These are phyloP conservation scores for Candida tammaniensis DNA, from an alignment of 805 yeast genomes.

Conservation along the genomic window DNA sequence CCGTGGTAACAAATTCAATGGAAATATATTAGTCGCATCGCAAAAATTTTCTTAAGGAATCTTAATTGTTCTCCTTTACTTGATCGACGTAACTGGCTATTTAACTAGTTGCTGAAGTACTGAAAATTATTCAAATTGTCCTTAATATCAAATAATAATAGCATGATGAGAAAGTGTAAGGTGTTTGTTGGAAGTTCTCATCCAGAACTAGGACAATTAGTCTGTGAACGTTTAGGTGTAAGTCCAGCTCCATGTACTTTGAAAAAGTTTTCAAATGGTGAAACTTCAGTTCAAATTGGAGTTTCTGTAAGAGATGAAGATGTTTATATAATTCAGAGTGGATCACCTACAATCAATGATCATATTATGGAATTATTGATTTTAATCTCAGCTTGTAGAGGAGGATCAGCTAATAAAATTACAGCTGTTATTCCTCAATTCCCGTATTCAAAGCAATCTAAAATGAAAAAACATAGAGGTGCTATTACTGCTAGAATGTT, in stretches of 20 bases:
- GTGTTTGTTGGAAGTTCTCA: conserved; percentile 96
- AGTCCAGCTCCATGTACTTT: conserved; percentile 91
- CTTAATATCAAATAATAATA: conserved; percentile 2
- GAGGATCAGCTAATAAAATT: conserved; percentile 97
- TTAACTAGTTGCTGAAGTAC: too few relatives aligned
- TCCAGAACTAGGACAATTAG: conserved; percentile 87
- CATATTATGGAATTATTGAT: conserved; percentile 95
- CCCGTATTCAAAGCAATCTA: conserved; percentile 95
- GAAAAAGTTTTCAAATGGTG: conserved; percentile 94
- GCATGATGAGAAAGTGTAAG: conserved; percentile 88
- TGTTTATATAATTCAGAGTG: conserved; percentile 86
- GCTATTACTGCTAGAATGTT: conserved; percentile 98
- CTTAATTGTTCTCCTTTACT: too few relatives aligned
- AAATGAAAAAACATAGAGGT: conserved; percentile 98
- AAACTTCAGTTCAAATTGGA: conserved; percentile 93
- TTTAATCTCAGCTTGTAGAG: conserved; percentile 91
- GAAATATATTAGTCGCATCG: too few relatives aligned
- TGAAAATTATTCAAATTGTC: conserved; percentile 4
- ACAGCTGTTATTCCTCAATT: conserved; percentile 97
- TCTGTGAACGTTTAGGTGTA: conserved; percentile 87
- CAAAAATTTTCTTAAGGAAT: too few relatives aligned
- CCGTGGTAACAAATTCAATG: too few relatives aligned
- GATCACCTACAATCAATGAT: conserved; percentile 84
- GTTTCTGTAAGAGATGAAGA: conserved; percentile 96
- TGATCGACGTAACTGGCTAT: not conserved